Percentiles rank a stretch among this genome's conserved stretches.
phyloP scores from a whole-genome alignment of 345 rosid genomes.

The Clarkia xantiana region DNA sequence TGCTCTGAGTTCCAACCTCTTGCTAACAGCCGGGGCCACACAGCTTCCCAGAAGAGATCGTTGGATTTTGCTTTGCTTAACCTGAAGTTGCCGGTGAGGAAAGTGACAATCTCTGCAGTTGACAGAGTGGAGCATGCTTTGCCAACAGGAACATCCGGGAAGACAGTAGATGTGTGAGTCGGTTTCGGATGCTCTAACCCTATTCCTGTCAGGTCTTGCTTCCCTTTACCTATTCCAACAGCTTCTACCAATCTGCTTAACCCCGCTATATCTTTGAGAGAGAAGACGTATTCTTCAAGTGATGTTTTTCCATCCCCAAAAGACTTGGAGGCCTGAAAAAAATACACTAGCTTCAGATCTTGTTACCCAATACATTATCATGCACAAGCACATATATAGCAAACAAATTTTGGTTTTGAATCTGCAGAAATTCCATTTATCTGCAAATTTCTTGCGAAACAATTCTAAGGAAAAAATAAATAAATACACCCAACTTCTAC shows the following conservation, averaged over 20 bases:
- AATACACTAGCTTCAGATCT: neutral
- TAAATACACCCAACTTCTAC: too few species aligned
- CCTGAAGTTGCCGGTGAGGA: slow-evolving; percentile 52
- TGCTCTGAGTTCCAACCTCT: slow-evolving; percentile 91
- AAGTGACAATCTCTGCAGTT: slow-evolving; percentile 38
- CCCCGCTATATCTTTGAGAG: slow-evolving; percentile 36
- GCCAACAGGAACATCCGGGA: slow-evolving; percentile 42
- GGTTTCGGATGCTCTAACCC: slow-evolving; percentile 42
- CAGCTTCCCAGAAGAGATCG: slow-evolving; percentile 93
- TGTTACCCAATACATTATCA: too few species aligned
- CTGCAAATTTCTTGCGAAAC: too few species aligned
- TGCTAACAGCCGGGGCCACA: slow-evolving; percentile 82
- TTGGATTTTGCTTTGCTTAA: slow-evolving; percentile 66
- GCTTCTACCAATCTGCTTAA: slow-evolving; percentile 27
- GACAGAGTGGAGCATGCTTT: slow-evolving; percentile 50
- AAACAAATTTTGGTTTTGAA: too few species aligned
- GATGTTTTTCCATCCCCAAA: slow-evolving; percentile 35
- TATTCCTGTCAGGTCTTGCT: slow-evolving; percentile 41
- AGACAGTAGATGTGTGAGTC: slow-evolving; percentile 21
- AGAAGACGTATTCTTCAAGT: slow-evolving; percentile 51
- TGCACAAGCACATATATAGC: too few species aligned
- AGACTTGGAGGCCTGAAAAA: slow-evolving; percentile 24
- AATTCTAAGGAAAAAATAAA: too few species aligned
- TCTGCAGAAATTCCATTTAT: too few species aligned
- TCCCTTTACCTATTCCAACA: slow-evolving; percentile 48